Evolutionary conservation across 1,284 basidiomycete genomes (phyloP), one percentile per base, ranked within the genome.

Genomic region (Violaceomyces palustris): DNA sequence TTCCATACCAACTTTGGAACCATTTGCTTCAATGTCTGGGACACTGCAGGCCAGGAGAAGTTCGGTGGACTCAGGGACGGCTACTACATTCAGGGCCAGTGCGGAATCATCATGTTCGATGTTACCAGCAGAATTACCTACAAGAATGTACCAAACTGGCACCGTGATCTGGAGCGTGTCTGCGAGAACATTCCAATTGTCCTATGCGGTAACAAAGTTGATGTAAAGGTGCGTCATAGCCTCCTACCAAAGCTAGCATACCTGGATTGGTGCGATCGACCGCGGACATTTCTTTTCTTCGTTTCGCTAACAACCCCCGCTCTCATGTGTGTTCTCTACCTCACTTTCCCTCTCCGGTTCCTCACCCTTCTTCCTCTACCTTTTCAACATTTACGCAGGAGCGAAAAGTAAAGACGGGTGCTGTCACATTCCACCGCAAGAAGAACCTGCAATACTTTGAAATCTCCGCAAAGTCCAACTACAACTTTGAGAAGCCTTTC

Each of bases 21-120:
- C 47, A 92, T 99, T 79, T 88, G 87, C 80, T 99, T 99, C 84
- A 98, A 98, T 76, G 93, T 97, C 44, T 99, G 94, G 94, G 94
- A 99, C 78, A 99, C 94, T 32, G 94, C 94, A 44, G 94, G 94
- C 40, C 94, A 99, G 80, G 94, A 98, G 79, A 98, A 98, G 80
- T 99, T 99, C 34, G 66, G 68, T 47, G 70, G 67, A 50, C 63
- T 73, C n/a, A 63, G 69, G 36, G 68, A 71, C 35, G 69, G 69
- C 17, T 69, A 69, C 67, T 72, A 66, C 64, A 67, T 69, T 46
- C 64, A 58, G 51, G 94, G 94, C 67, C 92, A 98, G 77, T 98
- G 92, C 74, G 94, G 94, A 74, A 98, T 98, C 80, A 98, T 98
- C 84, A 98, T 99, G 94, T 99, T 99, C 79, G 94, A 98, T 75